Percentiles rank a stretch among this genome's conserved stretches.
These are phyloP conservation scores for Tulasnella sp. DNA, from an alignment of 768 basidiomycete genomes.

Conservation along the genomic window DNA sequence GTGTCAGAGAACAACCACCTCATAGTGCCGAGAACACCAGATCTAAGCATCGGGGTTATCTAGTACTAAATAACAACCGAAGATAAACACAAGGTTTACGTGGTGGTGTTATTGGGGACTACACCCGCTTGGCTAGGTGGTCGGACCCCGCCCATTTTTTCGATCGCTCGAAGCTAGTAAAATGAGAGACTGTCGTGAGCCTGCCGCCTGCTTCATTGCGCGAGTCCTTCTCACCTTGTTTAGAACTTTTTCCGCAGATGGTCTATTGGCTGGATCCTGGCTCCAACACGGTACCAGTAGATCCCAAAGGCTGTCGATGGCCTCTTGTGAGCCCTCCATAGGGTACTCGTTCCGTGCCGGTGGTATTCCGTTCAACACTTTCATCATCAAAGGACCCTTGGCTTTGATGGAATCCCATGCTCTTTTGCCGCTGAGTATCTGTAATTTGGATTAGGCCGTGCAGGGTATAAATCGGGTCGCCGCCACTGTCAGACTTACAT, in stretches of 20 bases:
- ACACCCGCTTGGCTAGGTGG: background rate
- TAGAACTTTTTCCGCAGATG: background rate
- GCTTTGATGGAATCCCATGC: background rate
- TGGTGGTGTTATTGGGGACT: background rate
- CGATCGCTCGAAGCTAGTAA: background rate
- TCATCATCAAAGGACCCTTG: background rate
- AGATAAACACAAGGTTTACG: background rate
- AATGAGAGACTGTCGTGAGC: background rate
- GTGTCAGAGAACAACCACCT: background rate
- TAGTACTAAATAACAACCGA: background rate
- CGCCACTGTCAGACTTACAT: background rate
- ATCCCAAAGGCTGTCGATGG: background rate
- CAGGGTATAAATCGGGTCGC: too few relatives aligned
- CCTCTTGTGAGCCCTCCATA: background rate
- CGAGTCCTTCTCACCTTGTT: background rate
- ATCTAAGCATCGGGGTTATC: background rate
- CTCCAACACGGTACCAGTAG: background rate
- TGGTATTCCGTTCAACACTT: background rate
- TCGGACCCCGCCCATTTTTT: background rate
- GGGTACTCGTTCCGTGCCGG: background rate
- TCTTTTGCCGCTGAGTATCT: background rate
- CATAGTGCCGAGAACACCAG: background rate
- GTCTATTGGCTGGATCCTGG: background rate
- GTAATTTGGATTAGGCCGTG: background rate
- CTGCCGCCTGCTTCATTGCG: too few relatives aligned